Base-by-base conservation (phyloP, 257 asterid species). In the Hygrophila difformis region DNA sequence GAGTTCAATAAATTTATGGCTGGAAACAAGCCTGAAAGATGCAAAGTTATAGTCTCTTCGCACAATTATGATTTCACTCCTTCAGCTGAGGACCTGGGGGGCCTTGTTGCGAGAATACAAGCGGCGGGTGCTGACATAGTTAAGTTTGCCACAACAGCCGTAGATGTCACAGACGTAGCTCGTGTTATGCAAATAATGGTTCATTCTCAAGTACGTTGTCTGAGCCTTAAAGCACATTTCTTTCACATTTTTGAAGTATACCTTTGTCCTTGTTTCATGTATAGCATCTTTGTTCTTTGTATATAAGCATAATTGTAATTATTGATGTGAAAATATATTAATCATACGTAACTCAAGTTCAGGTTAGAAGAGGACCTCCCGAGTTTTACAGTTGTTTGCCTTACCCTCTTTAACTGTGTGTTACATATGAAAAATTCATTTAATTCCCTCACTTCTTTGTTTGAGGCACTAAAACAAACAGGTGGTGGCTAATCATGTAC, bases 51-150 rank as follows among this genome's bases (percentile, higher is more conserved):
- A 31, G 80, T 91, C 65, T 91, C 99, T 40, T 80, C 95, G 41
- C 99, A 91, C 80, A 91, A 86, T 62, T 91, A 82, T 59, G 72
- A 80, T 23, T 54, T 22, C 34, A 91, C 99, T 47, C 99, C 95
- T 56, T 72, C 93, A 7, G 63, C 67, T 11, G 93, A 91, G 69
- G 94, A 86, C 15, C 81, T 91, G 31, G 94, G 96, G 33, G 49
- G 75, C 67, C 99, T 91, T 40, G 99, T 86, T 24, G 94, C 93
- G 42, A 69, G 79, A 55, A 91, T 91, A 67, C 99, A 86, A 73
- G 95, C 87, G 57, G 69, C 84, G 41, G 99, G 99, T 35, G 99
- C 99, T 12, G 99, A 91, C 81, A 78, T 91, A 6, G 89, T 91
- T 56, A 86, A 91, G 70, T 69, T 91, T 52, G 96, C 99, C 42